Evolutionary conservation across 176 grass and related monocot genomes (phyloP).

Genomic region (Melocanna baccifera): DNA sequence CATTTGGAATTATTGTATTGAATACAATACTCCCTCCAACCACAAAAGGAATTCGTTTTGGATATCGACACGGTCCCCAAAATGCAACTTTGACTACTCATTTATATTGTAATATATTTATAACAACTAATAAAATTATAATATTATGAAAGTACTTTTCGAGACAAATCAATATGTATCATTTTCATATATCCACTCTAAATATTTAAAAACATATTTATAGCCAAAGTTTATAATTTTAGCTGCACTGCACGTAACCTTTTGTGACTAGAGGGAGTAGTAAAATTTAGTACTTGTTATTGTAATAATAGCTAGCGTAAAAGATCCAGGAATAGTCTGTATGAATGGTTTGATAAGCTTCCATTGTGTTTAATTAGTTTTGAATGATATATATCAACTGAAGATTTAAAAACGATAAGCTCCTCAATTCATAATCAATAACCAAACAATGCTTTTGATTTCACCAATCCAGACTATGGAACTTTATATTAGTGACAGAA

Average conservation of each 20-base stretch:
- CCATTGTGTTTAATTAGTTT: background rate
- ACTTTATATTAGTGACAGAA: background rate
- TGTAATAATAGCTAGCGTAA: background rate
- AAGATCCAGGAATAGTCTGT: conserved; percentile 9
- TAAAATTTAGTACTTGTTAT: background rate
- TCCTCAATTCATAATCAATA: background rate
- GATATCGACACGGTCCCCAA: too few species aligned
- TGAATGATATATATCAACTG: background rate
- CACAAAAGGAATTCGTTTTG: too few species aligned
- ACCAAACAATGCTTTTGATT: conserved; percentile 12
- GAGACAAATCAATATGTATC: too few species aligned
- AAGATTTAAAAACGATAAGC: background rate
- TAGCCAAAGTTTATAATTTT: too few species aligned
- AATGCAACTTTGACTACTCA: too few species aligned
- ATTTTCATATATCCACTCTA: too few species aligned
- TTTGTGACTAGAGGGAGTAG: too few species aligned
- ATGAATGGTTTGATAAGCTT: background rate
- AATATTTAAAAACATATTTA: too few species aligned
- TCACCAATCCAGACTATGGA: background rate
- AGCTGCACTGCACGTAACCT: too few species aligned
- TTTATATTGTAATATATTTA: too few species aligned
- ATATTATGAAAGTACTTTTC: too few species aligned
- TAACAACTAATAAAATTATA: too few species aligned
- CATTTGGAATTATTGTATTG: conserved; percentile 6
- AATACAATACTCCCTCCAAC: background rate